Evolutionary conservation across 164 flowering plant genomes (phyloP), one percentile per base, ranked within the genome.

Genomic region (Berberis vulgaris): DNA sequence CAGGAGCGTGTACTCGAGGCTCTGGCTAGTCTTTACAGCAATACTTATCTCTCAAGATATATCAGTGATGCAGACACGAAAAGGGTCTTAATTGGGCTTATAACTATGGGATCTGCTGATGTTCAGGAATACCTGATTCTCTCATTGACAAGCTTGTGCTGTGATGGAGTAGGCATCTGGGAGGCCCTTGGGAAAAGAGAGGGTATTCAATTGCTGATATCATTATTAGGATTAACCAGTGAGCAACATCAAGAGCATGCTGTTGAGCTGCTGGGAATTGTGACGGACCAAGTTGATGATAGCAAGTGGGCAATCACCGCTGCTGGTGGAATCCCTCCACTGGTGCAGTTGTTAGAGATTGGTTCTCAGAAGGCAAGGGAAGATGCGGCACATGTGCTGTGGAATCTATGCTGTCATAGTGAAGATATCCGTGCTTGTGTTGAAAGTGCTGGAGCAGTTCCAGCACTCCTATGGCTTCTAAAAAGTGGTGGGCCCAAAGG

Each of bases 261-360:
- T 47, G 89, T 88, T 64, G 76, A 78, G 62, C 74, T 91, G 68
- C 74, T 91, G 52, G 82, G 82, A 54, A 83, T 88, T 61, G 81
- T 91, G 78, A 81, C 91, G 43, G 85, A 81, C 67, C 88, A 88
- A 74, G 84, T 86, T 62, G 94, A 85, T 74, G 97, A 91, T 66
- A 88, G 94, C 78, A 91, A 88, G 77, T 91, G 97, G 97, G 97
- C 97, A 4, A 87, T 91, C n/a, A 91, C 97, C 62, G 97, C 97
- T 43, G 96, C 97, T 42, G 97, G 97, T 54, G 96, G 97, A 12
- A 91, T 91, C 69, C 97, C 97, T 60, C 97, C 88, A 5, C 69
- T 91, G 55, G 96, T 91, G 58, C 97, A 88, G 77, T 71, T 88
- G 61, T 45, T 91, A 65, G 91, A 85, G 69, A 71, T 76, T 41